Percentiles rank a stretch among this genome's conserved stretches.
phyloP scores from a whole-genome alignment of 768 basidiomycete species.

The Phlebiopsis flavidoalba region DNA sequence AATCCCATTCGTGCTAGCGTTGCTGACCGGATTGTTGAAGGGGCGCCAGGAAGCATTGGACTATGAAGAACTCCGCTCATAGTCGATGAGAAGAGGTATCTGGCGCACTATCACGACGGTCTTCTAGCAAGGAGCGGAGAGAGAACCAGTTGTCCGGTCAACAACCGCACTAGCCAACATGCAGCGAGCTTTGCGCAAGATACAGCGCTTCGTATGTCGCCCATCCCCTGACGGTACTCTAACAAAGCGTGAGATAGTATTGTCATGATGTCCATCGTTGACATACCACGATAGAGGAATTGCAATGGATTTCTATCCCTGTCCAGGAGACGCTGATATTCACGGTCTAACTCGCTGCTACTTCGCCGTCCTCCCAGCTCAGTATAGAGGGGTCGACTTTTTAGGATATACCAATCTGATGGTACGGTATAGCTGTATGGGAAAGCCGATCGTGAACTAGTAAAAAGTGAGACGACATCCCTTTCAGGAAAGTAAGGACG shows the following conservation, averaged over 20 bases:
- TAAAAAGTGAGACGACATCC: background rate
- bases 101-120: conserved; percentile 57
- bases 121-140: conserved; percentile 50
- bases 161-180: conserved; percentile 59
- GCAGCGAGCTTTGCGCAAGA: conserved; percentile 67
- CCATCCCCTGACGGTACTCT: conserved; percentile 72
- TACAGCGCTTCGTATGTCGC: conserved; percentile 60
- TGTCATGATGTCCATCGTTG: background rate
- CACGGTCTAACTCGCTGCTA: conserved; percentile 53
- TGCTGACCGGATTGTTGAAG: conserved; percentile 66
- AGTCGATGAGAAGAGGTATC: conserved; percentile 48
- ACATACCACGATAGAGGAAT: conserved; percentile 62
- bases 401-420: conserved; percentile 55
- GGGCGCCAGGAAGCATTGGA: conserved; percentile 57
- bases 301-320: conserved; percentile 64
- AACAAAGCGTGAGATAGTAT: background rate
- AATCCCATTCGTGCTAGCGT: conserved; percentile 72
- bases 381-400: conserved; percentile 58
- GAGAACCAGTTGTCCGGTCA: conserved; percentile 69
- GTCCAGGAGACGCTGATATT: conserved; percentile 62
- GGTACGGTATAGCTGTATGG: conserved; percentile 52
- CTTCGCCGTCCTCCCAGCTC: conserved; percentile 64
- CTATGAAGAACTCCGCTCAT: conserved; percentile 54
- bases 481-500: conserved; percentile 18
- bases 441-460: conserved; percentile 69